Base-by-base conservation (phyloP, 108 stramenopile genomes). In the Conticribra guillardii region DNA sequence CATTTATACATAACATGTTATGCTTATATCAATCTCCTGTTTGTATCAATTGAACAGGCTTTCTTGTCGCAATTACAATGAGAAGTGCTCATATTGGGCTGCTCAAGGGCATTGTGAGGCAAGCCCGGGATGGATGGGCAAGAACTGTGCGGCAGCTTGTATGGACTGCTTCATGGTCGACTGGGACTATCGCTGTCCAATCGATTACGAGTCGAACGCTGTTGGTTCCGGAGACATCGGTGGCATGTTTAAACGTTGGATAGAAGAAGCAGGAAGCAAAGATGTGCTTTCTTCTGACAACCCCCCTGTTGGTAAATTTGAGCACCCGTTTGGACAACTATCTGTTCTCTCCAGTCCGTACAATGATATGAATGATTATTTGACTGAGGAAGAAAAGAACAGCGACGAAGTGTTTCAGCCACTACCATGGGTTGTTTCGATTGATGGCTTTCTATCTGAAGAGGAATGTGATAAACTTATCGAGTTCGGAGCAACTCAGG, bases 391-490 rank as follows among this genome's bases (percentile, higher is more conserved):
- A 49, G 77, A 76, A 3, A 69, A 51, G 19, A 55, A 33, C 22
- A 34, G 31, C n/a, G 59, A 23, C 15, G 69, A 69, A 21, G 52
- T 67, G 4, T 62, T 47, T n/a, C 28, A 66, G 4, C 73, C 69
- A 44, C 28, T 79, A 1, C 87, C 87, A 24, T 88, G 81, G 81
- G 79, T 88, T 24, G 72, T 84, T 22, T 73, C 68, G 0, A 67
- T 97, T 46, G 92, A 96, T 1, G 83, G 91, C 64, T 84, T 96
- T 64, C 34, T 89, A 15, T 76, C 83, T 4, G 76, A 80, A 0
- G 91, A 91, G 45, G 94, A 97, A 61, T 82, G 80, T 29, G 60
- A 92, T 3, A 52, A 32, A 9, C 73, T 94, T 49, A 91, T 94
- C 65, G 73, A 89, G 22, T 67, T 92, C 21, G 91, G 94, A 46